These are phyloP conservation scores for Aspergillus melleus DNA, from an alignment of 2,329 filamentous ascomycete genomes.

Conservation along the genomic window DNA sequence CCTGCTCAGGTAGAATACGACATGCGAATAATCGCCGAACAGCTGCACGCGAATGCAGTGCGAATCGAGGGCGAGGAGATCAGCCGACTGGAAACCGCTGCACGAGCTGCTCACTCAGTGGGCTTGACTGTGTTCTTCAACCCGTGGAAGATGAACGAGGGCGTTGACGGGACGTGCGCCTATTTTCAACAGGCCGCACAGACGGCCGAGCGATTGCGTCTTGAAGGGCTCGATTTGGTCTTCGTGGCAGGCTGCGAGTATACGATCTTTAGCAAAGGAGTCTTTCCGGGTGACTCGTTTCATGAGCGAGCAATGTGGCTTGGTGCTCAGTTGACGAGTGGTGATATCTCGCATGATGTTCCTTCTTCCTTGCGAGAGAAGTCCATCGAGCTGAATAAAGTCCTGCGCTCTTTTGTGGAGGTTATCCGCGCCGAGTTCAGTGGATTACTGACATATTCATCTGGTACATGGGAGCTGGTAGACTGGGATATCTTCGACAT, in stretches of 20 bases:
- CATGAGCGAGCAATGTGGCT: conserved; percentile 13
- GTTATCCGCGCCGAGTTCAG: conserved; percentile 2
- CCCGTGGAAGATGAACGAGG: conserved; percentile 16
- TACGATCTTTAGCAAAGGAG: conserved; percentile 14
- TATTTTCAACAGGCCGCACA: conserved; percentile 11
- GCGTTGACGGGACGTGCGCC: conserved; percentile 4
- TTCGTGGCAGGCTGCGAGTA: conserved; percentile 17
- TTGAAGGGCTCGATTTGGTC: conserved; percentile 8
- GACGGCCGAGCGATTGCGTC: conserved; percentile 4
- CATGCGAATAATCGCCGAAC: conserved; percentile 10
- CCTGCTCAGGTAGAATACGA: conserved; percentile 12
- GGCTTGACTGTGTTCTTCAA: conserved; percentile 15
- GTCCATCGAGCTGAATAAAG: conserved; percentile 7
- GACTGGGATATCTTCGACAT: conserved; percentile 19
- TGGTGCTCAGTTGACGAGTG: conserved; percentile 4
- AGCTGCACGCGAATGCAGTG: conserved; percentile 13
- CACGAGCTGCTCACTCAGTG: conserved; percentile 6
- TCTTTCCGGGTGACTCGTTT: conserved; percentile 12
- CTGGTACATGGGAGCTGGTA: conserved; percentile 17
- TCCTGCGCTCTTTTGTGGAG: conserved; percentile 9
- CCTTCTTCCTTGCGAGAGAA: conserved; percentile 7
- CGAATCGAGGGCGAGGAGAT: conserved; percentile 14
- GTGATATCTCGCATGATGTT: conserved; percentile 7
- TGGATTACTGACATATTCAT: conserved; percentile 12
- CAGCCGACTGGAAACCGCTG: conserved; percentile 3